These are phyloP conservation scores for Elsinoe perseae DNA, from an alignment of 2,329 filamentous ascomycete genomes.

Conservation along the genomic window DNA sequence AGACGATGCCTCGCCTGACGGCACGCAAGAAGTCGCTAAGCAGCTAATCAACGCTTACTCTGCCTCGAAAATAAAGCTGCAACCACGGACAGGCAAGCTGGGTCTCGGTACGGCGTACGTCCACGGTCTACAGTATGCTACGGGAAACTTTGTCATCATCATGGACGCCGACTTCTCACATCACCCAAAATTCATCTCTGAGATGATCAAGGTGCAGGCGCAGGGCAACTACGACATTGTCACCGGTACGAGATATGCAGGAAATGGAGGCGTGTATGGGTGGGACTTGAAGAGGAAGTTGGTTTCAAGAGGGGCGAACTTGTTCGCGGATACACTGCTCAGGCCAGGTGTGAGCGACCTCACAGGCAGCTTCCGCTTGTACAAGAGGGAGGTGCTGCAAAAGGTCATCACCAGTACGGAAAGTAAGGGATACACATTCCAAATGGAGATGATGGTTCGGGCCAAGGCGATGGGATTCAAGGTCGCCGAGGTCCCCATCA, in stretches of 20 bases:
- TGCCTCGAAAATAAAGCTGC: slow-evolving; percentile 67
- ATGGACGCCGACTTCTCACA: slow-evolving; percentile 99
- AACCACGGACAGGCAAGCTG: slow-evolving; percentile 86
- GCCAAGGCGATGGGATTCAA: slow-evolving; percentile 93
- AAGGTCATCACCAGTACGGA: slow-evolving; percentile 86
- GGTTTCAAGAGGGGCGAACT: slow-evolving; percentile 78
- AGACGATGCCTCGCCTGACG: slow-evolving; percentile 95
- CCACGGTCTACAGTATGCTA: slow-evolving; percentile 81
- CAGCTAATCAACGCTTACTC: slow-evolving; percentile 84
- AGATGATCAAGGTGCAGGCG: slow-evolving; percentile 80
- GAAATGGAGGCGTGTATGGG: slow-evolving; percentile 76
- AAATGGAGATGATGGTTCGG: slow-evolving; percentile 99
- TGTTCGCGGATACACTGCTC: slow-evolving; percentile 91
- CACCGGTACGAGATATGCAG: slow-evolving; percentile 89
- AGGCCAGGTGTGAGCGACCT: slow-evolving; percentile 90
- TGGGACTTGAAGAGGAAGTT: slow-evolving; percentile 83
- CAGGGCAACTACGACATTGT: slow-evolving; percentile 85
- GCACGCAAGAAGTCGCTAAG: slow-evolving; percentile 80
- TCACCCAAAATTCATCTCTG: slow-evolving; percentile 96
- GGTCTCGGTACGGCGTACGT: slow-evolving; percentile 96
- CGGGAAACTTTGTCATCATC: slow-evolving; percentile 95
- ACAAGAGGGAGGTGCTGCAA: slow-evolving; percentile 82
- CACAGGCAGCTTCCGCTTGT: slow-evolving; percentile 88
- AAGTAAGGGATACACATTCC: slow-evolving; percentile 96
- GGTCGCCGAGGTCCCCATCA: slow-evolving; percentile 92